Evolutionary conservation across 305 asterid species (phyloP).

Genomic region (Striga hermonthica): DNA sequence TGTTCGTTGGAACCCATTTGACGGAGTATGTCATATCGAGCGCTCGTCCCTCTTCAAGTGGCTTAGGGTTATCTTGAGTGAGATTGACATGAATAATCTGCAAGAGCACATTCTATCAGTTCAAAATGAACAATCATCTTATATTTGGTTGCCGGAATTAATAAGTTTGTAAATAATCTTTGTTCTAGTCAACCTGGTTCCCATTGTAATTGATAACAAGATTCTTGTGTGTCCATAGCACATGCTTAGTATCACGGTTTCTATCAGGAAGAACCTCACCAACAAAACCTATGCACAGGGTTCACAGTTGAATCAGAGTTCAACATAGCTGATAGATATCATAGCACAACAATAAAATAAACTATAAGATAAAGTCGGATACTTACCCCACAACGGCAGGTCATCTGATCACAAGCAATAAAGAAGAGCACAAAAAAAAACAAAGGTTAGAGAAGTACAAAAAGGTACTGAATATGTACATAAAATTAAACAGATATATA

Average conservation of each 20-base stretch:
- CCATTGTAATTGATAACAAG: conserved; percentile 62
- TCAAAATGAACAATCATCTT: conserved; percentile 27
- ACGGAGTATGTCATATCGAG: conserved; percentile 73
- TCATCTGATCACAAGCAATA: conserved; percentile 59
- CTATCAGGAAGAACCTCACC: conserved; percentile 77
- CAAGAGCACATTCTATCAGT: conserved; percentile 28
- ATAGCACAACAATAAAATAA: conserved; percentile 18
- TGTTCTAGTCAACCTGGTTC: conserved; percentile 50
- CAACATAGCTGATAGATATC: background rate
- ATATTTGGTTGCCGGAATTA: conserved; percentile 20
- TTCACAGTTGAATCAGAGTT: conserved; percentile 29
- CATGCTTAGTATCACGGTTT: conserved; percentile 58
- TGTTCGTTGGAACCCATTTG: conserved; percentile 54
- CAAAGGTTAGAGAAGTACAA: conserved; percentile 34
- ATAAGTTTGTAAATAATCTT: background rate
- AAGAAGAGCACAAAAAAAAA: conserved; percentile 31
- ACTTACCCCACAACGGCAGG: conserved; percentile 89
- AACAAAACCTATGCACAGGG: conserved; percentile 57
- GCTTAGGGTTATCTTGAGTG: conserved; percentile 51
- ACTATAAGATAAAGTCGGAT: conserved; percentile 23
- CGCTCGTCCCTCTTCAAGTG: conserved; percentile 61
- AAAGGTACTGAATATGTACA: background rate
- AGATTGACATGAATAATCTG: conserved; percentile 69
- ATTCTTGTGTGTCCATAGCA: conserved; percentile 73
- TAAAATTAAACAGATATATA: no score